These are phyloP conservation scores for Escallonia rubra DNA, from an alignment of 129 eudicot species.

Conservation along the genomic window DNA sequence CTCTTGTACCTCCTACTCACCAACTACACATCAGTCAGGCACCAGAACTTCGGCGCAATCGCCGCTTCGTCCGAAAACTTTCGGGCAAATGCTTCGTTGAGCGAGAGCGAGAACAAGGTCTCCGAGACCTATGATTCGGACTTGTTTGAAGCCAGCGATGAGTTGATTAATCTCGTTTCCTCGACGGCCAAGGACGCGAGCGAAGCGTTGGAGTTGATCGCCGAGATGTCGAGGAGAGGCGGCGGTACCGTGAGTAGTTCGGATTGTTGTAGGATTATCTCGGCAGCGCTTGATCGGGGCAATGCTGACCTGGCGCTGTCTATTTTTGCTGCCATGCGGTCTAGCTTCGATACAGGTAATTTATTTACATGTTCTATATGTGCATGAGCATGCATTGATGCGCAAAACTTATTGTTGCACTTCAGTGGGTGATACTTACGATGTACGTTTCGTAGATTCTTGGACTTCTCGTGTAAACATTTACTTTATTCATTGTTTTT, in stretches of 20 bases:
- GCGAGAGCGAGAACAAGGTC: slow-evolving; percentile 24
- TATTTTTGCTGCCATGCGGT: slow-evolving; percentile 80
- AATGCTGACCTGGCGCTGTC: slow-evolving; percentile 82
- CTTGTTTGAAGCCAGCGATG: slow-evolving; percentile 28
- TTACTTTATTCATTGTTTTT: too few species aligned
- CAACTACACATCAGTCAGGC: slow-evolving; percentile 9
- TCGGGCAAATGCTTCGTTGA: slow-evolving; percentile 29
- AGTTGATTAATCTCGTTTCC: slow-evolving; percentile 25
- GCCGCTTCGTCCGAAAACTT: slow-evolving; percentile 8
- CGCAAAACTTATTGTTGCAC: too few species aligned
- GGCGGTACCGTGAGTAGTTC: slow-evolving; percentile 52
- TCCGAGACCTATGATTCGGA: slow-evolving; percentile 21
- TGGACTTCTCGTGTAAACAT: too few species aligned
- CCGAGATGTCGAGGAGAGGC: slow-evolving; percentile 36
- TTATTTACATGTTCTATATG: background rate
- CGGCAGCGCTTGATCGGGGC: slow-evolving; percentile 64
- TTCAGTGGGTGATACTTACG: too few species aligned
- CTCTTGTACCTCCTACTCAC: slow-evolving; percentile 9
- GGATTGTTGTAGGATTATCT: slow-evolving; percentile 60
- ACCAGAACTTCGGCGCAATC: background rate
- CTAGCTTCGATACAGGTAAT: slow-evolving; percentile 63
- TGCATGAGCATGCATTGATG: too few species aligned
- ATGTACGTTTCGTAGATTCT: too few species aligned
- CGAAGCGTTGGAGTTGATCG: slow-evolving; percentile 53
- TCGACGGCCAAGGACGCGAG: slow-evolving; percentile 54